phyloP scores from a whole-genome alignment of 148 eudicot species.

The Fallopia convolvulus region DNA sequence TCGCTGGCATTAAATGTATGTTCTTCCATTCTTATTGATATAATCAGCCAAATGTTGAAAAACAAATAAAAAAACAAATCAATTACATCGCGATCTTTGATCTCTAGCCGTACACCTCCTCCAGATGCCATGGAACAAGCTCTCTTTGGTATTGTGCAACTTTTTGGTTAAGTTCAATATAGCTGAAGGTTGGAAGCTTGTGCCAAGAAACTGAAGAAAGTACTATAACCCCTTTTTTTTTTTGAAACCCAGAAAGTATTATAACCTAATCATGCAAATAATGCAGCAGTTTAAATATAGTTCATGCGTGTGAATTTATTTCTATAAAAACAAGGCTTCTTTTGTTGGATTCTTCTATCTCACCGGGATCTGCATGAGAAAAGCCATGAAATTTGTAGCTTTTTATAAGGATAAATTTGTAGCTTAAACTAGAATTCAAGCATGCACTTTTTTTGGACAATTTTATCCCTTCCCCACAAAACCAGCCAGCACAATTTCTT shows the following conservation, averaged over 20 bases:
- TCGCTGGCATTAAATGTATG: neutral
- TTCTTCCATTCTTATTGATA: neutral
- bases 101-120: conserved; percentile 6
- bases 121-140: conserved; percentile 1
- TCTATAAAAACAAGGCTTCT: neutral
- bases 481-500: neutral
- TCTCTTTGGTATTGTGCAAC: neutral
- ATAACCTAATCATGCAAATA: conserved; percentile 8
- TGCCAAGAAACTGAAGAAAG: neutral
- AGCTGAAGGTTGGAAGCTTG: neutral
- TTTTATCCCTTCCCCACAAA: conserved; percentile 11
- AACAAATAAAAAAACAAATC: neutral
- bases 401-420: conserved; percentile 4
- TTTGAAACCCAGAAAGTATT: neutral
- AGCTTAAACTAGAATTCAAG: conserved; percentile 4
- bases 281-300: neutral
- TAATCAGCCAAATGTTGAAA: neutral
- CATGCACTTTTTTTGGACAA: neutral
- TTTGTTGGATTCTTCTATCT: neutral
- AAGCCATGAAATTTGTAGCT: neutral
- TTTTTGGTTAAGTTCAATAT: neutral
- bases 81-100: conserved; percentile 8
- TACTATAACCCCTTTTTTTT: neutral
- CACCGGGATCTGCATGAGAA: neutral
- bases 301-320: conserved; percentile 7